Percentiles rank a stretch among this genome's conserved stretches.
phyloP scores from a whole-genome alignment of 1,284 basidiomycete genomes.

The Puccinia triticina region DNA sequence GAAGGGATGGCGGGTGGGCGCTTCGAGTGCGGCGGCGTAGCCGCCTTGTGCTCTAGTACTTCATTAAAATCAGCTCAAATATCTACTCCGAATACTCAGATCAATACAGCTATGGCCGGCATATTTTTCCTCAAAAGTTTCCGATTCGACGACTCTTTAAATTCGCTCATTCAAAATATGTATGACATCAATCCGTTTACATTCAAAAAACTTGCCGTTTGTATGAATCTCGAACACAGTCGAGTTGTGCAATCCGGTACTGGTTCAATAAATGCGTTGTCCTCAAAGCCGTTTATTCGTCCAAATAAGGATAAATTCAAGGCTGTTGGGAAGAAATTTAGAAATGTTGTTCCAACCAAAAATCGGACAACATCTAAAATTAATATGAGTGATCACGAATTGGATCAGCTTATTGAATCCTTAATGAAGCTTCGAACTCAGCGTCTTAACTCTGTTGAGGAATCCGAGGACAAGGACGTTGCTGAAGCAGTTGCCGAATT shows the following conservation, averaged over 20 bases:
- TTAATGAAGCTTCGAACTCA: neutral
- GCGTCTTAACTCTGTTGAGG: neutral
- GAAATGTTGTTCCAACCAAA: neutral
- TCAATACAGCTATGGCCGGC: neutral
- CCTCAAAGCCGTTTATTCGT: neutral
- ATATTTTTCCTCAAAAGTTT: too few relatives aligned
- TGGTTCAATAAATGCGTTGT: neutral
- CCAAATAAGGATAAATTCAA: constrained; percentile 1
- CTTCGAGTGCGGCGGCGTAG: too few relatives aligned
- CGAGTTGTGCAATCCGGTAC: neutral
- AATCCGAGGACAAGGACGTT: neutral
- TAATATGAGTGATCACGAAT: neutral
- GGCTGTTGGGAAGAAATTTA: neutral
- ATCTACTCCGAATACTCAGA: neutral
- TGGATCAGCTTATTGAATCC: too few relatives aligned
- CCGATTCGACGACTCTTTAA: neutral
- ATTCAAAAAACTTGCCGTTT: neutral
- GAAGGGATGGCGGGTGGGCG: too few relatives aligned
- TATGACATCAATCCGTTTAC: neutral
- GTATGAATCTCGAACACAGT: too few relatives aligned
- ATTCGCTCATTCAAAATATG: neutral
- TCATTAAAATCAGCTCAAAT: neutral
- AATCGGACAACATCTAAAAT: neutral
- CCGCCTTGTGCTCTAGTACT: too few relatives aligned
- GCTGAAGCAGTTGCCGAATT: too few relatives aligned